Conservation (phyloP, 192 early-diverging fungal species). For the Funneliformis mosseae region DNA sequence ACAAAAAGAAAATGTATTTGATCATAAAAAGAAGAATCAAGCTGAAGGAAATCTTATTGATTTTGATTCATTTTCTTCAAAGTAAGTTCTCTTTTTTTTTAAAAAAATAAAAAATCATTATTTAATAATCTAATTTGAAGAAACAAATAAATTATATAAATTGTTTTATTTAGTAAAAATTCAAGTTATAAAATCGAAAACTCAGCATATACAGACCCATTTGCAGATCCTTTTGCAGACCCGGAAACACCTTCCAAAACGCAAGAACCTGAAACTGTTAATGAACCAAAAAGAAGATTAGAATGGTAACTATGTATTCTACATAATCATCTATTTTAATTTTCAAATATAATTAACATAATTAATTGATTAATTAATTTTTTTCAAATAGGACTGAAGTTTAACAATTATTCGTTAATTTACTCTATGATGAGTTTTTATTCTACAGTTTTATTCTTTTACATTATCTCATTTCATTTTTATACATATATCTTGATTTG, state of each 20-base stretch:
- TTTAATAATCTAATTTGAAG: too few relatives aligned
- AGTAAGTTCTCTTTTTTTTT: neutral
- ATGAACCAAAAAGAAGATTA: neutral
- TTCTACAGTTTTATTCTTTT: too few relatives aligned
- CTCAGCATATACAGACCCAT: neutral
- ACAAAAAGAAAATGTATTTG: neutral
- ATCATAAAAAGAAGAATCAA: neutral
- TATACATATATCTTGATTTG: too few relatives aligned
- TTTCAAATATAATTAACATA: too few relatives aligned
- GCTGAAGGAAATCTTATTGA: slow-evolving; percentile 11
- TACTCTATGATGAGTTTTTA: too few relatives aligned
- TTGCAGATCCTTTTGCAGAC: neutral
- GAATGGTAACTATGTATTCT: neutral
- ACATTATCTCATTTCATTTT: too few relatives aligned
- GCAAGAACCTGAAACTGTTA: neutral
- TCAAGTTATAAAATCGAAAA: neutral
- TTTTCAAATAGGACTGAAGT: neutral
- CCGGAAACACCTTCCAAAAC: neutral
- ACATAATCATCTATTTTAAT: neutral
- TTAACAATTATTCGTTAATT: neutral
- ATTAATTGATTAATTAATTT: neutral
- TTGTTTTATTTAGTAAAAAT: neutral
- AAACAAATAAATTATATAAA: neutral
- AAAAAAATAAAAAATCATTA: too few relatives aligned
- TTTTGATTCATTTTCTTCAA: slow-evolving; percentile 25